These are phyloP conservation scores for Fagopyrum homotropicum DNA, from an alignment of 148 eudicot genomes.

Conservation along the genomic window DNA sequence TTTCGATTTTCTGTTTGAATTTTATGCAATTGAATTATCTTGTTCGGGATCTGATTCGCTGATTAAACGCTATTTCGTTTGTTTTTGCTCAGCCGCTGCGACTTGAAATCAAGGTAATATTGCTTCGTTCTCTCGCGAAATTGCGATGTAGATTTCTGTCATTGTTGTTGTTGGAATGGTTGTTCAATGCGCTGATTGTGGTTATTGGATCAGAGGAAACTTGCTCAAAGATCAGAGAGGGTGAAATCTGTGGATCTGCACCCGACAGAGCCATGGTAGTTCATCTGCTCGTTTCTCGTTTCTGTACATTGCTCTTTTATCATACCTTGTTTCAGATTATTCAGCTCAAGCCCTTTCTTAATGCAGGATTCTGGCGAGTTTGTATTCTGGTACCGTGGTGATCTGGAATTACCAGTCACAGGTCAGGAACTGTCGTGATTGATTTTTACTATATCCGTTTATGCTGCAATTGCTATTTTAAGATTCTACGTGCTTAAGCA, in stretches of 20 bases:
- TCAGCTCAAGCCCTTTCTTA: background rate
- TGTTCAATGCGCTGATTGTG: background rate
- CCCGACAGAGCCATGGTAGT: conserved; percentile 71
- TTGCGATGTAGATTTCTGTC: background rate
- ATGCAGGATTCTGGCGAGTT: conserved; percentile 63
- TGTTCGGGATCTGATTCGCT: conserved; percentile 10
- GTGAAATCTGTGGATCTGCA: conserved; percentile 77
- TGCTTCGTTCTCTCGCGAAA: background rate
- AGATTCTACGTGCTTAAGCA: background rate
- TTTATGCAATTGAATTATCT: conserved; percentile 6
- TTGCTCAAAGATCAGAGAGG: conserved; percentile 61
- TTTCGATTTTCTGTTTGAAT: background rate
- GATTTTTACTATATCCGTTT: background rate
- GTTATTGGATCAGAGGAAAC: conserved; percentile 42
- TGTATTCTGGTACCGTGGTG: conserved; percentile 59
- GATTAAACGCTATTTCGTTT: conserved; percentile 2
- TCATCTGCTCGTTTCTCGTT: background rate
- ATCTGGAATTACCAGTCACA: conserved; percentile 74
- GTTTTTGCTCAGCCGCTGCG: conserved; percentile 17
- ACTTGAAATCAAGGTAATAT: conserved; percentile 17
- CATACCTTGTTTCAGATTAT: background rate
- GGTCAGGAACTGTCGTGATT: conserved; percentile 30
- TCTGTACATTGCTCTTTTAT: background rate
- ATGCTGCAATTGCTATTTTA: background rate
- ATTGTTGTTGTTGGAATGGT: background rate